These are phyloP conservation scores for Myriosclerotinia scirpicola DNA, from an alignment of 2,329 filamentous ascomycete genomes.

Conservation along the genomic window DNA sequence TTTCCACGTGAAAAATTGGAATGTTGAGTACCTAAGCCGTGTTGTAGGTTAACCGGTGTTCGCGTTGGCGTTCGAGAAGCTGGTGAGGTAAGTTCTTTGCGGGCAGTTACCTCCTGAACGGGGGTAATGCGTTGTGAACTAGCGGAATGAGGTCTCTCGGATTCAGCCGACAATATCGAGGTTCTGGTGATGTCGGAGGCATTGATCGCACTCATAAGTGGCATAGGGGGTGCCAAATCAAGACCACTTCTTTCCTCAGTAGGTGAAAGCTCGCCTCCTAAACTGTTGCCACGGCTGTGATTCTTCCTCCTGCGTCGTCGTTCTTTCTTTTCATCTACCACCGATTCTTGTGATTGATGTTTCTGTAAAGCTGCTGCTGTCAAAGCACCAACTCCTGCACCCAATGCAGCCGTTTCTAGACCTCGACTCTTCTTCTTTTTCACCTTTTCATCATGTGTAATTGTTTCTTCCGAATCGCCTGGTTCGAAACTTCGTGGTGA, in stretches of 20 bases:
- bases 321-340: constrained; percentile 49
- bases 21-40: constrained; percentile 66
- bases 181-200: constrained; percentile 84
- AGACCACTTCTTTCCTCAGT: constrained; percentile 52
- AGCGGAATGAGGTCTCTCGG: constrained; percentile 61
- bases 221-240: constrained; percentile 72
- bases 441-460: constrained; percentile 51
- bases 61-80: constrained; percentile 63
- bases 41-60: constrained; percentile 55
- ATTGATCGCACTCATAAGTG: constrained; percentile 81
- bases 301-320: constrained; percentile 46
- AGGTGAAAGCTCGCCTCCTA: constrained; percentile 42
- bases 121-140: constrained; percentile 58
- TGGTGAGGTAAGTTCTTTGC: constrained; percentile 58
- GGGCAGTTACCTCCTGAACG: constrained; percentile 57
- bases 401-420: constrained; percentile 35
- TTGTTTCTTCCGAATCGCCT: constrained; percentile 48
- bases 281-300: constrained; percentile 48
- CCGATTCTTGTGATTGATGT: constrained; percentile 62
- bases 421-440: constrained; percentile 36
- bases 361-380: constrained; percentile 63
- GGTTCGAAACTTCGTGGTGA: constrained; percentile 42
- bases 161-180: constrained; percentile 81
- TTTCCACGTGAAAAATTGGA: constrained; percentile 47
- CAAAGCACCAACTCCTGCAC: constrained; percentile 52